Conservation (phyloP, 129 eudicot genomes). For the Ambrosia trifida region DNA sequence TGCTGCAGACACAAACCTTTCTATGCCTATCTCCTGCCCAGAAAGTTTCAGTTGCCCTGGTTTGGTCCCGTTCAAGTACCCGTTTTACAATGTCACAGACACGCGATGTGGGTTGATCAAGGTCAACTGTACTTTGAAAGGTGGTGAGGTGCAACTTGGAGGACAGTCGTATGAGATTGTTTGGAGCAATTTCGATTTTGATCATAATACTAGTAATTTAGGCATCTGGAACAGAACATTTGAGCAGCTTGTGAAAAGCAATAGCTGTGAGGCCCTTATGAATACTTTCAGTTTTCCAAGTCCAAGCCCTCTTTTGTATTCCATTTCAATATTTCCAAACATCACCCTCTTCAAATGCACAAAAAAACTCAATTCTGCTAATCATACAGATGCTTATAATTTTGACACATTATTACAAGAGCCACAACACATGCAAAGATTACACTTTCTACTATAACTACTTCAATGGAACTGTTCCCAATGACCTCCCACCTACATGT, state of each 20-base stretch:
- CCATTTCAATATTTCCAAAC: slow-evolving; percentile 2
- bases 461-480: not conserved
- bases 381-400: too few species aligned
- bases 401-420: not conserved
- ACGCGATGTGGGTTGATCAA: too few species aligned
- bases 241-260: not conserved
- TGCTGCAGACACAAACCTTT: not conserved
- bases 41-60: slow-evolving; percentile 10
- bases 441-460: slow-evolving; percentile 19
- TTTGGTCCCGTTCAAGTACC: not conserved
- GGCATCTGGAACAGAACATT: not conserved
- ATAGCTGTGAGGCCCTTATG: slow-evolving; percentile 26
- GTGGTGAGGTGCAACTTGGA: not conserved
- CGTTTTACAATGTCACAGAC: not conserved
- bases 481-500: slow-evolving; percentile 18
- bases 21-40: slow-evolving; percentile 27
- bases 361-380: not conserved
- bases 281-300: slow-evolving; percentile 17
- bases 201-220: too few species aligned
- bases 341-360: slow-evolving; percentile 42
- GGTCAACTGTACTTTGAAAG: too few species aligned
- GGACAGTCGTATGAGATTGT: not conserved
- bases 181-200: not conserved
- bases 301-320: slow-evolving; percentile 22
- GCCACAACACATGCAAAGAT: slow-evolving; percentile 10